A percentile compares a stretch with the other conserved stretches of the same genome.
phyloP scores from a whole-genome alignment of 106 monocot species.

The Dioscorea dumetorum region DNA sequence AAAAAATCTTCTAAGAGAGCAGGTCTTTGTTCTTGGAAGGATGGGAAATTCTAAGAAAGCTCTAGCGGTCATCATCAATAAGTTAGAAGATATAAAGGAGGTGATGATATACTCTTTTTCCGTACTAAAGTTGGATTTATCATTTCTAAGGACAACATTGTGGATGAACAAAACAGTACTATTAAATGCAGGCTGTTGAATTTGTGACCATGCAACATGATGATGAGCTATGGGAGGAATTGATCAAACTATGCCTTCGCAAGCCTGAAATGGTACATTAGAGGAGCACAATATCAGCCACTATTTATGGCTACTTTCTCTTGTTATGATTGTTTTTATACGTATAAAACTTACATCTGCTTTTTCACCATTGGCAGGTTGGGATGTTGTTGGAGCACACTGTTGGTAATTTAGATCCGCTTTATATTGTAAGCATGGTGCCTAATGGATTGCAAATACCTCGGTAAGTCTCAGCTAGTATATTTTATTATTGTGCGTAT shows the following conservation, averaged over 20 bases:
- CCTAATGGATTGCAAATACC: constrained; percentile 86
- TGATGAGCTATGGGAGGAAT: constrained; percentile 92
- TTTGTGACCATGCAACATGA: constrained; percentile 90
- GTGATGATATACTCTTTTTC: constrained; percentile 18
- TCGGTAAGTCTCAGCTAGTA: constrained; percentile 26
- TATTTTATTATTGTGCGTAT: too few species aligned
- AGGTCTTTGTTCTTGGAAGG: constrained; percentile 86
- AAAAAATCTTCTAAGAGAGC: constrained; percentile 71
- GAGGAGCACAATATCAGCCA: too few species aligned
- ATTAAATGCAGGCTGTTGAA: constrained; percentile 72
- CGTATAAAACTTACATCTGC: background rate
- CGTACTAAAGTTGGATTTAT: background rate
- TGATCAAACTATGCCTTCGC: constrained; percentile 78
- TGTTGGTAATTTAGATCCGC: constrained; percentile 92
- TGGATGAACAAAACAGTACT: background rate
- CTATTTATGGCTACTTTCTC: too few species aligned
- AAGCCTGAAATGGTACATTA: constrained; percentile 90
- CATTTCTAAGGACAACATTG: background rate
- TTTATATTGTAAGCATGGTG: constrained; percentile 86
- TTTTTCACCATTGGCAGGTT: constrained; percentile 42
- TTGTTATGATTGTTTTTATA: background rate
- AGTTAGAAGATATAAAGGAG: constrained; percentile 92
- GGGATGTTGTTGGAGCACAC: constrained; percentile 96
- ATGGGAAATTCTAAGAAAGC: constrained; percentile 93
- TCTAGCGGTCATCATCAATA: constrained; percentile 79